Conservation (phyloP, 768 basidiomycete species). For the Suillus tomentosus region DNA sequence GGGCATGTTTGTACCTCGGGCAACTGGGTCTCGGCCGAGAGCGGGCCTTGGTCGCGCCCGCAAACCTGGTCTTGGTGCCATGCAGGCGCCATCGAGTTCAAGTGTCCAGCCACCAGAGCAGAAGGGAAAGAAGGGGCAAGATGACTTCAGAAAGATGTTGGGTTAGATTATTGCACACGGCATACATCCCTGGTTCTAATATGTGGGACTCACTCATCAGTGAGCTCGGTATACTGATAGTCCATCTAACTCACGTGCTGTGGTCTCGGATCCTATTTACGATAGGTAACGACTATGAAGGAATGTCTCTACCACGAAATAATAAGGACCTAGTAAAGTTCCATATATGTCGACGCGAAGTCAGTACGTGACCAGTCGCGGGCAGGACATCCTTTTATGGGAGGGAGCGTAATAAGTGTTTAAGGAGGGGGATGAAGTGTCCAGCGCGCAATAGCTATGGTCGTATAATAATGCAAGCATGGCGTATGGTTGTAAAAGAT, state of each 20-base stretch:
- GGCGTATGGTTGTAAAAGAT: constrained; percentile 15
- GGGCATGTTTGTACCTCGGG: constrained; percentile 68
- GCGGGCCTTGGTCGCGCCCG: constrained; percentile 68
- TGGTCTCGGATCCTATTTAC: constrained; percentile 7
- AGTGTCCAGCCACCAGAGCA: constrained; percentile 21
- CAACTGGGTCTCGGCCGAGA: constrained; percentile 63
- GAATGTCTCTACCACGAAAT: constrained; percentile 2
- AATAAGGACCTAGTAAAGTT: constrained; percentile 2
- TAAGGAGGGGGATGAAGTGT: constrained; percentile 4
- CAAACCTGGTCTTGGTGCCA: constrained; percentile 34
- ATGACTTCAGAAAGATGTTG: constrained; percentile 87
- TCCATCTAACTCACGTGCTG: not conserved
- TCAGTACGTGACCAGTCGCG: constrained; percentile 2
- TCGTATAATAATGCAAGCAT: constrained; percentile 31
- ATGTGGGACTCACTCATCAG: not conserved
- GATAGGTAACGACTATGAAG: constrained; percentile 9
- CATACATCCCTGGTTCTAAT: not conserved
- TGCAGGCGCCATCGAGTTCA: constrained; percentile 21
- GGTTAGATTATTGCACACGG: not conserved
- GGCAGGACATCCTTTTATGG: not conserved
- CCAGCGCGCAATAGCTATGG: constrained; percentile 22
- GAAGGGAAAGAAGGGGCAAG: constrained; percentile 65
- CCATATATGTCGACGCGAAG: not conserved
- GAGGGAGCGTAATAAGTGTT: not conserved
- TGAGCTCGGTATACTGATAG: not conserved